Base-by-base conservation (phyloP, 257 asterid species). In the Ilex asprella region DNA sequence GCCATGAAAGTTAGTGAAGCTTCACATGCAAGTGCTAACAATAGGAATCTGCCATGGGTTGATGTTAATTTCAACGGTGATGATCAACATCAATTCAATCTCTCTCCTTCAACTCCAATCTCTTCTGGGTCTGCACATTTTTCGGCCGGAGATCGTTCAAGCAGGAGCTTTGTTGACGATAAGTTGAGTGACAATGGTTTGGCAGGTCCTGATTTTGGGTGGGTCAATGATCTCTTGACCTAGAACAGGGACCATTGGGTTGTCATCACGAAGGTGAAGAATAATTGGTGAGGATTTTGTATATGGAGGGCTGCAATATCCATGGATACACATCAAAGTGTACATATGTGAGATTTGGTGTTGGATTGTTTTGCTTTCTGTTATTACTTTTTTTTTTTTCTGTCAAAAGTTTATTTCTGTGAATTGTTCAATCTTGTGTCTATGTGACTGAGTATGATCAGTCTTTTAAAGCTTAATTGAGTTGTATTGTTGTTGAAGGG, bases 141-240 rank as follows among this genome's bases (percentile, higher is more conserved):
- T 39, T 61, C 29, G 21, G 32, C 9, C 30, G 56, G 57, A 27
- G 65, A 47, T 61, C 14, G 31, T 30, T 46, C 65, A 12, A 13
- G 41, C 65, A 47, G 43, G 65, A 53, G 53, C 53, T 61, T 46
- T 31, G 21, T 31, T 27, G 30, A 60, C 12, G 55, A 32, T 6
- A 59, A 59, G 50, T 2, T 59, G 21, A 41, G 10, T 59, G 63
- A 59, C 29, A n/a, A 9, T 30, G 44, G 56, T 35, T 16, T 39
- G 52, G 51, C 15, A 1, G 65, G 56, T 29, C 65, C 65, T 14
- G 65, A 61, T 46, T 16, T 61, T 30, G 65, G 56, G 56, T 61
- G 65, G 65, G 57, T 61, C 46, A 47, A 61, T 32, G 65, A 61
- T 46, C 65, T 61, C 12, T 32, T 61, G 31, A 47, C 65, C 56